Conservation (phyloP, 257 asterid species). For the Nicotiana obtusifolia region DNA sequence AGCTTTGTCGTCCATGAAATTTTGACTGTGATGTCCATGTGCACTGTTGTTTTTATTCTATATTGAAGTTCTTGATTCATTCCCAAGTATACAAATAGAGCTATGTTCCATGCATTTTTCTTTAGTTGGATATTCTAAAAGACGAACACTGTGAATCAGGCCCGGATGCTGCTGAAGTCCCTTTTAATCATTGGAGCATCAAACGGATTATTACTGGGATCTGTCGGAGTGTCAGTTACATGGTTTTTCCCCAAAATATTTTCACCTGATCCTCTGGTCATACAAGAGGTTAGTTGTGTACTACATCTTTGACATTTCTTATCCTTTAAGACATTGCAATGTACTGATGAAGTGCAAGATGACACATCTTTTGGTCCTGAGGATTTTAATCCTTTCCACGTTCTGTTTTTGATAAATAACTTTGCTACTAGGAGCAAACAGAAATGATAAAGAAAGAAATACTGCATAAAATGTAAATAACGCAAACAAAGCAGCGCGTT, state of each 20-base stretch:
- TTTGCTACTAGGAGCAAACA: not conserved
- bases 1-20: no score
- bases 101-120: not conserved
- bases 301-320: not conserved
- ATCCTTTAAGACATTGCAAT: not conserved
- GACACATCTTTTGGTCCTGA: not conserved
- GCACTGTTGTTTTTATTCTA: not conserved
- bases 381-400: not conserved
- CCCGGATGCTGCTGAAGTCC: slow-evolving; percentile 69
- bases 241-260: slow-evolving; percentile 78
- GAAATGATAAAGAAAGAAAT: not conserved
- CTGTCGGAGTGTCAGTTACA: slow-evolving; percentile 69
- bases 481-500: not conserved
- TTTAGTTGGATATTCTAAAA: not conserved
- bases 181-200: slow-evolving; percentile 69
- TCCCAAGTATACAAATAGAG: not conserved
- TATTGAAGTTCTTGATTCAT: not conserved
- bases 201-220: slow-evolving; percentile 65
- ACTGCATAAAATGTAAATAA: not conserved
- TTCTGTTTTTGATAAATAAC: not conserved
- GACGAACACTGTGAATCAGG: slow-evolving; percentile 41
- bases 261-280: slow-evolving; percentile 71
- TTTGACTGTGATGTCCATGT: not conserved
- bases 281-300: slow-evolving; percentile 57
- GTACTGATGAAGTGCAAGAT: not conserved